Evolutionary conservation across 163 green algal genomes (phyloP).

Genomic region (Scenedesmus sp.): DNA sequence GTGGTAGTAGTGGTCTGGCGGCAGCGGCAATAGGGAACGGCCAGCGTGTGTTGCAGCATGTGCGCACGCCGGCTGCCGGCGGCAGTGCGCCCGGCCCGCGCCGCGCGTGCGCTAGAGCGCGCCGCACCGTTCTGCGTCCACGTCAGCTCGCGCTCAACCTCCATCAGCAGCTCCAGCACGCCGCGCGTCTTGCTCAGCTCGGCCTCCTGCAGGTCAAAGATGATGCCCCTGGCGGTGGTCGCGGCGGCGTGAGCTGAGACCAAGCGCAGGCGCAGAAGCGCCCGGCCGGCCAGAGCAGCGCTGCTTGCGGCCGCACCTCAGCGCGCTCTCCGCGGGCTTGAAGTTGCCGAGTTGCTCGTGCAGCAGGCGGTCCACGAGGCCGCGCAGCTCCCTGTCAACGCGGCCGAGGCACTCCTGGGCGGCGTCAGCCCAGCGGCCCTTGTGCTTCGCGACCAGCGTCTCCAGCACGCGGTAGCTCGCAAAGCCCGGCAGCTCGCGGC

Average conservation of each 20-base stretch:
- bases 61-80: too few species aligned
- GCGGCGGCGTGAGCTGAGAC: too few species aligned
- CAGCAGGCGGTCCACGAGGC: not conserved
- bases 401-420: slow-evolving; percentile 5
- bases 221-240: not conserved
- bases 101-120: not conserved
- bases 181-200: too few species aligned
- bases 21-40: not conserved
- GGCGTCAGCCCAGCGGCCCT: slow-evolving; percentile 10
- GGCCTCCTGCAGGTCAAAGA: too few species aligned
- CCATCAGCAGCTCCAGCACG: slow-evolving; percentile 1
- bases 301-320: slow-evolving; percentile 4
- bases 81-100: not conserved
- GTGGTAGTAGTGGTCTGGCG: slow-evolving; percentile 27
- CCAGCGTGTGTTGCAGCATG: slow-evolving; percentile 18
- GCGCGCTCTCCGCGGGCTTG: not conserved
- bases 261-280: too few species aligned
- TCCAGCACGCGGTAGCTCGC: slow-evolving; percentile 27
- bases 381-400: not conserved
- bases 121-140: not conserved
- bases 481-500: slow-evolving; percentile 43
- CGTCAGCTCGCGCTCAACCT: slow-evolving; percentile 17
- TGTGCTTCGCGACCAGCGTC: slow-evolving; percentile 15
- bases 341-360: not conserved
- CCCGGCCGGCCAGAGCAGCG: too few species aligned